Base-by-base conservation (phyloP, 495 filamentous ascomycete genomes). In the Talaromyces thailandensis region DNA sequence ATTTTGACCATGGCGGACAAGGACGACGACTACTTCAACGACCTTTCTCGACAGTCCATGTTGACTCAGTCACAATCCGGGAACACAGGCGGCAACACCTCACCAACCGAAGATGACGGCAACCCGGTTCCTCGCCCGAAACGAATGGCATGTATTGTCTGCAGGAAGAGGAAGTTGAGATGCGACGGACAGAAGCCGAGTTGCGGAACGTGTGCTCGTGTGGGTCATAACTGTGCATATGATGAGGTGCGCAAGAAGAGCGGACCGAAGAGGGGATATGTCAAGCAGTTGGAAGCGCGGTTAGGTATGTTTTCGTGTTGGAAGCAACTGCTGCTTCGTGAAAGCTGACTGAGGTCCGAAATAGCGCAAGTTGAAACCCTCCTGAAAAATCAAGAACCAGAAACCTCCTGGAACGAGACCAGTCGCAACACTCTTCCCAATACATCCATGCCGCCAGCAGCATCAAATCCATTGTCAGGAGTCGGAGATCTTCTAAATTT, bases 241-340 rank as follows among this genome's bases (percentile, higher is more conserved):
- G 94, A 98, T 75, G 94, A 99, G 76, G 88, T 93, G 57, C 85
- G 94, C 70, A 90, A 92, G 76, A 99, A 99, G 82, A 98, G 94
- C 73, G 94, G 94, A 8, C 94, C 94, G 4, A 99, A 98, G 78
- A 83, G 95, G 70, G 94, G 94, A 64, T 98, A 99, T 74, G 95
- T 99, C 62, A 99, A 98, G 80, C 91, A 93, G 59, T 71, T 99
- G 70, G 95, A 98, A 76, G 93, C 95, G 63, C 84, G 95, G 68
- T 75, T 99, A 68, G 92, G 93, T 97, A 81, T 71, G 76, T 67
- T 58, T 35, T 7, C n/a, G 16, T 43, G 7, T 65, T 58, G 23
- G 23, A n/a, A 55, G 51, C 6, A 9, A 26, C 12, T 28, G 23
- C n/a, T 3, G 26, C 23, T 21, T 9, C 8, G 6, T n/a, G 14